Percentiles rank a stretch among this genome's conserved stretches.
These are phyloP conservation scores for Leccinum longicurvipes DNA, from an alignment of 768 basidiomycete genomes.

Conservation along the genomic window DNA sequence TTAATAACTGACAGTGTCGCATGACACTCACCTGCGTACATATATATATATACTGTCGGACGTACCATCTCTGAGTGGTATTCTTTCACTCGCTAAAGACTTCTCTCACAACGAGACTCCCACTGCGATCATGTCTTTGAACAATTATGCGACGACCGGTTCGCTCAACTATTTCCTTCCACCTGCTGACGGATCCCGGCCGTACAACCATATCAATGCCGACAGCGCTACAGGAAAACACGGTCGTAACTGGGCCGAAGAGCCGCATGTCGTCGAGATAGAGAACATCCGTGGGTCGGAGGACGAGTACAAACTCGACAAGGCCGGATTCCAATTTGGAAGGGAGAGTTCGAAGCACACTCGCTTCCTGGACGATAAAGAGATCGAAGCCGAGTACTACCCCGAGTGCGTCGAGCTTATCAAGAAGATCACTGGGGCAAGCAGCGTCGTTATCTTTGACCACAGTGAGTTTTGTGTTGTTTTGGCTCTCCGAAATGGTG, in stretches of 20 bases:
- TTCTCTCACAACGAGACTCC: neutral
- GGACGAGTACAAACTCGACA: conserved; percentile 29
- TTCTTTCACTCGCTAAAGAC: conserved; percentile 22
- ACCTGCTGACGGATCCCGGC: conserved; percentile 18
- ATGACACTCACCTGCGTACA: too few relatives aligned
- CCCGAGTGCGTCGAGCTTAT: conserved; percentile 37
- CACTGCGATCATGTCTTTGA: conserved; percentile 10
- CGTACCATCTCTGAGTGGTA: conserved; percentile 29
- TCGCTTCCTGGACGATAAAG: conserved; percentile 34
- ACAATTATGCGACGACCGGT: conserved; percentile 17
- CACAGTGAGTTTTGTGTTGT: conserved; percentile 32
- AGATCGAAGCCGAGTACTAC: conserved; percentile 38
- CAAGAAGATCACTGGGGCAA: conserved; percentile 39
- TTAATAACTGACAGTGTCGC: neutral
- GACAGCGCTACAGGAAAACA: conserved; percentile 12
- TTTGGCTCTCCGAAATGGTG: neutral
- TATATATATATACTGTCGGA: conserved; percentile 28
- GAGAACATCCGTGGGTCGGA: conserved; percentile 37
- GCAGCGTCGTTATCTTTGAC: conserved; percentile 39
- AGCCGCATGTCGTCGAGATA: conserved; percentile 17
- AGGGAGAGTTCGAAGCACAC: conserved; percentile 22
- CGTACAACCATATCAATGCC: conserved; percentile 16
- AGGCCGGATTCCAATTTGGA: conserved; percentile 36
- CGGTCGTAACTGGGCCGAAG: conserved; percentile 22
- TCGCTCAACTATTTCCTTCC: conserved; percentile 18